A percentile compares a stretch with the other conserved stretches of the same genome.
Conservation (phyloP, 2,329 filamentous ascomycete species). For the Canariomyces notabilis region DNA sequence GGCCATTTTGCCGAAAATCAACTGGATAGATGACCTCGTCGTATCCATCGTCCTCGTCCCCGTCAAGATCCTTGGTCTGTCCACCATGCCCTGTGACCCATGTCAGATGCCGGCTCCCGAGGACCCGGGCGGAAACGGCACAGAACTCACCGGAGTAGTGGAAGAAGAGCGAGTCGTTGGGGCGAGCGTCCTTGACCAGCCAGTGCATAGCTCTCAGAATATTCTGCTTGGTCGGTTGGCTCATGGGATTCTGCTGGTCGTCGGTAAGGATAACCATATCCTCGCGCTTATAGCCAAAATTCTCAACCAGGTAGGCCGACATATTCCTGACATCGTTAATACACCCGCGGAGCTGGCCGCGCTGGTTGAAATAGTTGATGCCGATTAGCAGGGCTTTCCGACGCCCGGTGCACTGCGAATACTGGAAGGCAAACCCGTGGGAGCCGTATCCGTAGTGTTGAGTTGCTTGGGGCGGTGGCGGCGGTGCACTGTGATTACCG, state of each 20-base stretch:
- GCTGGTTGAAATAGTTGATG: slow-evolving; percentile 94
- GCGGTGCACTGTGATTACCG: slow-evolving; percentile 54
- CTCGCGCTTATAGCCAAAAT: slow-evolving; percentile 88
- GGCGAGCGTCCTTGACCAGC: slow-evolving; percentile 87
- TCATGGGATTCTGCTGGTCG: slow-evolving; percentile 96
- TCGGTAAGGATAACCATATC: slow-evolving; percentile 97
- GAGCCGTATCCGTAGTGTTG: slow-evolving; percentile 77
- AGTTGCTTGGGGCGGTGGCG: slow-evolving; percentile 60
- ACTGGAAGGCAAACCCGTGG: slow-evolving; percentile 76
- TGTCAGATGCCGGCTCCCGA: neutral
- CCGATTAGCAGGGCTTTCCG: slow-evolving; percentile 88
- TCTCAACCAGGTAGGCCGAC: slow-evolving; percentile 81
- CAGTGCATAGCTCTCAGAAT: slow-evolving; percentile 96
- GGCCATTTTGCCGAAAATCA: slow-evolving; percentile 72
- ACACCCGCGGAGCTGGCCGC: slow-evolving; percentile 83
- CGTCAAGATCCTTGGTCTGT: slow-evolving; percentile 74
- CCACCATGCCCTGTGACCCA: slow-evolving; percentile 62
- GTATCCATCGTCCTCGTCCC: slow-evolving; percentile 75
- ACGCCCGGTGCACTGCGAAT: slow-evolving; percentile 83
- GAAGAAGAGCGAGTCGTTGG: slow-evolving; percentile 95
- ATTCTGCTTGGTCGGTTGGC: slow-evolving; percentile 92
- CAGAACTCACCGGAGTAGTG: slow-evolving; percentile 76
- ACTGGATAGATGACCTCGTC: slow-evolving; percentile 83
- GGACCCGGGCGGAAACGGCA: neutral
- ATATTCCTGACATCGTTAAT: slow-evolving; percentile 99